Evolutionary conservation across 2,329 filamentous ascomycete species (phyloP).

Genomic region (Amesomyces nigricolor): DNA sequence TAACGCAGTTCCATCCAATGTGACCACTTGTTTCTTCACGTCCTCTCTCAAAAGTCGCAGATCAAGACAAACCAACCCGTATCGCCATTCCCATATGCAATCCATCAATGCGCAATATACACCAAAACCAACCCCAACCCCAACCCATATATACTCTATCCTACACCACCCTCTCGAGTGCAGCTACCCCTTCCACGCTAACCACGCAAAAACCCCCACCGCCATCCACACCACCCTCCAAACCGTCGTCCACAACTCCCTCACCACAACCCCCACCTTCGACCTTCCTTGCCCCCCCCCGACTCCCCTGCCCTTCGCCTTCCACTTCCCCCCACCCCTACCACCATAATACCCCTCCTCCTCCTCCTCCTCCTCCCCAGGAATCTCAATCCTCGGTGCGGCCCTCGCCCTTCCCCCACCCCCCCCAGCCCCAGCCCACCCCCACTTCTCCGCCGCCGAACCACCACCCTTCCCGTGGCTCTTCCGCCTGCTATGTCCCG

Average conservation of each 20-base stretch:
- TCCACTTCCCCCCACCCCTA: constrained; percentile 39
- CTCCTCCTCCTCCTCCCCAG: constrained; percentile 39
- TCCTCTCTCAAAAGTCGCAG: too few relatives aligned
- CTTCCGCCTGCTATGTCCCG: constrained; percentile 23
- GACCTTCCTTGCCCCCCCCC: constrained; percentile 28
- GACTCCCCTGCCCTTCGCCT: constrained; percentile 25
- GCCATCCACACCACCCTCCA: constrained; percentile 61
- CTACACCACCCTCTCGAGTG: neutral
- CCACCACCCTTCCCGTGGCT: constrained; percentile 22
- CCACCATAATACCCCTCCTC: constrained; percentile 8
- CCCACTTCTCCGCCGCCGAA: neutral
- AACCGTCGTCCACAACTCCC: constrained; percentile 57
- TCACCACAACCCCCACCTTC: constrained; percentile 43
- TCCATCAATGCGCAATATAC: too few relatives aligned
- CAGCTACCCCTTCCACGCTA: constrained; percentile 56
- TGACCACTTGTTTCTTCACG: too few relatives aligned
- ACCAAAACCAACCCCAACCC: neutral
- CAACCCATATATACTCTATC: neutral
- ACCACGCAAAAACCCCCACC: constrained; percentile 58
- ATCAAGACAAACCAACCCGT: too few relatives aligned
- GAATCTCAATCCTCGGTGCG: constrained; percentile 49
- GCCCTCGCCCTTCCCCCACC: constrained; percentile 27
- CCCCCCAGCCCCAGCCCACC: constrained; percentile 36
- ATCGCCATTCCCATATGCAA: too few relatives aligned
- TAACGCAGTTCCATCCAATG: too few relatives aligned